These are phyloP conservation scores for Ogataea pilisensis DNA, from an alignment of 805 yeast species.

Conservation along the genomic window DNA sequence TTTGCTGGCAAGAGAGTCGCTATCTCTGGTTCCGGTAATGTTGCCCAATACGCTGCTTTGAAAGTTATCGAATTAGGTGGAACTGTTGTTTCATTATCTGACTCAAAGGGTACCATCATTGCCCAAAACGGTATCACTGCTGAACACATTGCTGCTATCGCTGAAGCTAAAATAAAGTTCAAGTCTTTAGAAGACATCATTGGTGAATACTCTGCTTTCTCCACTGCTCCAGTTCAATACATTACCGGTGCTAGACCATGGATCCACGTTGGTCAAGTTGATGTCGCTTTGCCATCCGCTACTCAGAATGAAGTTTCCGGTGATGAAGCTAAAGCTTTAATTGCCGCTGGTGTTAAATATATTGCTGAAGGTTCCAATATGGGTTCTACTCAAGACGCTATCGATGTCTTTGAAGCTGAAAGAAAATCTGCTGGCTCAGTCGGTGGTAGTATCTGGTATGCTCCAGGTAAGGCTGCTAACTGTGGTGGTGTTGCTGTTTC, in stretches of 20 bases:
- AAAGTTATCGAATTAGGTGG: slow-evolving; percentile 97
- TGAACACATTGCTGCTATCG: slow-evolving; percentile 72
- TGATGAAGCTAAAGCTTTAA: slow-evolving; percentile 92
- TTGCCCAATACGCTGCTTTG: slow-evolving; percentile 98
- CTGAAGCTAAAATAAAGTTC: slow-evolving; percentile 76
- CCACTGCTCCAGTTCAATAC: slow-evolving; percentile 64
- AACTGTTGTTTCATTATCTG: slow-evolving; percentile 88
- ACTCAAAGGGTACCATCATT: slow-evolving; percentile 87
- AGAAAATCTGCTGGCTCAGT: slow-evolving; percentile 44
- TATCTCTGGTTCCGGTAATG: slow-evolving; percentile 97
- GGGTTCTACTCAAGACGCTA: slow-evolving; percentile 99
- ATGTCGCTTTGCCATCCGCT: slow-evolving; percentile 96
- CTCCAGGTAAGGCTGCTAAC: slow-evolving; percentile 99
- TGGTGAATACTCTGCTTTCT: slow-evolving; percentile 53
- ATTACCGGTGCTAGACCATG: slow-evolving; percentile 95
- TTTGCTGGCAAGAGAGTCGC: slow-evolving; percentile 93
- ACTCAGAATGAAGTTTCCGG: slow-evolving; percentile 98
- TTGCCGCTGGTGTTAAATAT: slow-evolving; percentile 86
- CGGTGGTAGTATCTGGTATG: slow-evolving; percentile 81
- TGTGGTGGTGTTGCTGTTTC: slow-evolving; percentile 99
- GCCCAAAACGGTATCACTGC: slow-evolving; percentile 77
- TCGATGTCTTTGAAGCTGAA: slow-evolving; percentile 86
- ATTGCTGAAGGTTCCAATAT: slow-evolving; percentile 99
- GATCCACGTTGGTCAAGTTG: slow-evolving; percentile 86
- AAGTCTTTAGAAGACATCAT: slow-evolving; percentile 67